A percentile compares a stretch with the other conserved stretches of the same genome.
Conservation (phyloP, 208 protist genomes). For the Histomonas meleagridis region DNA sequence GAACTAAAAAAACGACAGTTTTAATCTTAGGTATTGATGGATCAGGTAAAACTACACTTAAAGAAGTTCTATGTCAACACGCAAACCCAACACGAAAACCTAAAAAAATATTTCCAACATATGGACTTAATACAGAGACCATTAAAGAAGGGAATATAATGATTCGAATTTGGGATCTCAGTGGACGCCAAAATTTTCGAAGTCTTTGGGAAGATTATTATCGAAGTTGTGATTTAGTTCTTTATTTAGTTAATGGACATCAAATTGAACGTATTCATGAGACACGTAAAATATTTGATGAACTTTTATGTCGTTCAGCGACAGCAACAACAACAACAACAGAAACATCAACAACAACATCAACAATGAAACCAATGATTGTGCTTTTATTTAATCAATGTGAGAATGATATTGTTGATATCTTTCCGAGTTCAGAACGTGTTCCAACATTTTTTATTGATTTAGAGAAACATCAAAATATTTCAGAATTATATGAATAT, state of each 20-base stretch:
- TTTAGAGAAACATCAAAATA: not conserved
- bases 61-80: not conserved
- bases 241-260: conserved; percentile 1
- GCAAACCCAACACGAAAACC: not conserved
- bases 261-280: not conserved
- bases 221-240: not conserved
- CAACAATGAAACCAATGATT: too few species aligned
- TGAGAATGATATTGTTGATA: not conserved
- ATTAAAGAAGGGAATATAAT: not conserved
- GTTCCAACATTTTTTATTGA: not conserved
- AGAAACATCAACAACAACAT: too few species aligned
- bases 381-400: too few species aligned
- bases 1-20: not conserved
- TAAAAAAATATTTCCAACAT: not conserved
- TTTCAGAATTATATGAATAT: not conserved
- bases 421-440: not conserved
- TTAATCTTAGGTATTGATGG: conserved; percentile 6
- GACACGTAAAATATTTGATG: not conserved
- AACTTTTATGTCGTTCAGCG: not conserved
- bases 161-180: not conserved
- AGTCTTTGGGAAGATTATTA: not conserved
- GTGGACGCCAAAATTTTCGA: not conserved
- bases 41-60: not conserved
- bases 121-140: not conserved
- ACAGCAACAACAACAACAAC: too few species aligned